phyloP scores from a whole-genome alignment of 1,284 basidiomycete genomes.

The Gastroboletus turbinatus region DNA sequence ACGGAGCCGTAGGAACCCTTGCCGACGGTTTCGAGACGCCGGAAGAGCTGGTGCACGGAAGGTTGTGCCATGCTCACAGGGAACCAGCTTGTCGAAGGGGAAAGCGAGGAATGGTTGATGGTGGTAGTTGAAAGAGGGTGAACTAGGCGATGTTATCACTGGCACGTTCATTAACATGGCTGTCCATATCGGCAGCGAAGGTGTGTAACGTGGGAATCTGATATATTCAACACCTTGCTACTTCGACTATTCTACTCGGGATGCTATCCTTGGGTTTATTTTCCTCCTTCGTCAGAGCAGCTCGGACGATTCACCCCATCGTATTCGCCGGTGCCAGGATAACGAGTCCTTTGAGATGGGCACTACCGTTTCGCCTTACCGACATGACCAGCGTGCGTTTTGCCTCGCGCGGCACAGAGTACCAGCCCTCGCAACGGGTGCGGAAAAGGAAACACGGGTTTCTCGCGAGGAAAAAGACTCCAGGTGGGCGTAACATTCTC shows the following conservation, averaged over 20 bases:
- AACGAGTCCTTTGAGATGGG: conserved; percentile 24
- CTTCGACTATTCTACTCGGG: neutral
- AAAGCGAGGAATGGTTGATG: neutral
- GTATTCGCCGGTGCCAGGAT: conserved; percentile 14
- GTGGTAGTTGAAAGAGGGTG: conserved; percentile 1
- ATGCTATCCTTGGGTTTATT: conserved; percentile 24
- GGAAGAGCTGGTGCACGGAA: conserved; percentile 59
- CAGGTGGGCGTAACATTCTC: conserved; percentile 34
- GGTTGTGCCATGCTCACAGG: conserved; percentile 38
- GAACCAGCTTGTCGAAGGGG: neutral
- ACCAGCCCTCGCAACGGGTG: conserved; percentile 36
- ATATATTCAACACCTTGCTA: neutral
- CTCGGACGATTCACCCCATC: conserved; percentile 25
- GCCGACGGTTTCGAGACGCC: conserved; percentile 79
- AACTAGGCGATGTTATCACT: neutral
- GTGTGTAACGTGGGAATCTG: conserved; percentile 22
- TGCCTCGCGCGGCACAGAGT: conserved; percentile 37
- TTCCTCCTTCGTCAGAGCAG: conserved; percentile 26
- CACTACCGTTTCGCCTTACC: conserved; percentile 21
- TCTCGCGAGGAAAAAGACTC: conserved; percentile 34
- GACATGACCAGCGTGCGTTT: conserved; percentile 29
- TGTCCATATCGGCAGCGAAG: neutral
- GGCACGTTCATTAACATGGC: neutral
- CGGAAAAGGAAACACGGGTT: conserved; percentile 35
- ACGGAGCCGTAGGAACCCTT: conserved; percentile 96